Evolutionary conservation across 139 green algal genomes (phyloP).

Genomic region (Chlamydomonas applanata): DNA sequence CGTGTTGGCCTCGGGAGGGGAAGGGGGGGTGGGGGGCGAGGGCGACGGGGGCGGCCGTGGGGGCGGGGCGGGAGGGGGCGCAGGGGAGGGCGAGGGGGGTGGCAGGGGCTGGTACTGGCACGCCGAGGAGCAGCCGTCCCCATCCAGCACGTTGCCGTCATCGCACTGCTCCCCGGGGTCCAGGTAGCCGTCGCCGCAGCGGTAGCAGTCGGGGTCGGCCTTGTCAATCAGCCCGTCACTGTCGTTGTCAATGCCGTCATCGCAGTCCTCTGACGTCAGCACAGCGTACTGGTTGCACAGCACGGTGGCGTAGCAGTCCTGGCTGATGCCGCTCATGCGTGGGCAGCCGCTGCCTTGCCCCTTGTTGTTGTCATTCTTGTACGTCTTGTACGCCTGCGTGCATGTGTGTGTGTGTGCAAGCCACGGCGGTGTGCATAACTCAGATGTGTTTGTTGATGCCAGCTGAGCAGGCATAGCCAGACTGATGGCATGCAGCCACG

Average conservation of each 20-base stretch:
- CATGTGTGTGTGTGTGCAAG: too few relatives aligned
- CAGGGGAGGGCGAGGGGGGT: neutral
- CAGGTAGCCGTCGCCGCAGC: neutral
- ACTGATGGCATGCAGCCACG: neutral
- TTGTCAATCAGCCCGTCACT: neutral
- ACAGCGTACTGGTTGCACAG: constrained; percentile 9
- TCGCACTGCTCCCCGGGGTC: neutral
- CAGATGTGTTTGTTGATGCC: too few relatives aligned
- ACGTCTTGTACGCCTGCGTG: constrained; percentile 4
- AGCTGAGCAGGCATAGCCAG: neutral
- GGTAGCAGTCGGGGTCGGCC: neutral
- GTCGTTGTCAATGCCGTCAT: neutral
- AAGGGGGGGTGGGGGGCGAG: too few relatives aligned
- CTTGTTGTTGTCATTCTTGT: neutral
- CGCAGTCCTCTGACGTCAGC: neutral
- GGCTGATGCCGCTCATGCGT: neutral
- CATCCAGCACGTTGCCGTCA: neutral
- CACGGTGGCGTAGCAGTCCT: constrained; percentile 12
- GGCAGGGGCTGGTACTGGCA: neutral
- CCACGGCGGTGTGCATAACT: too few relatives aligned
- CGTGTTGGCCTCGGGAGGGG: neutral
- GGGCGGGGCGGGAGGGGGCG: too few relatives aligned
- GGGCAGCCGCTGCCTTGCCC: neutral
- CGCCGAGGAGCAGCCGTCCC: neutral
- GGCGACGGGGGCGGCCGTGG: too few relatives aligned